Percentiles rank a stretch among this genome's conserved stretches.
phyloP scores from a whole-genome alignment of 768 basidiomycete species.

The Mycena vitilis region DNA sequence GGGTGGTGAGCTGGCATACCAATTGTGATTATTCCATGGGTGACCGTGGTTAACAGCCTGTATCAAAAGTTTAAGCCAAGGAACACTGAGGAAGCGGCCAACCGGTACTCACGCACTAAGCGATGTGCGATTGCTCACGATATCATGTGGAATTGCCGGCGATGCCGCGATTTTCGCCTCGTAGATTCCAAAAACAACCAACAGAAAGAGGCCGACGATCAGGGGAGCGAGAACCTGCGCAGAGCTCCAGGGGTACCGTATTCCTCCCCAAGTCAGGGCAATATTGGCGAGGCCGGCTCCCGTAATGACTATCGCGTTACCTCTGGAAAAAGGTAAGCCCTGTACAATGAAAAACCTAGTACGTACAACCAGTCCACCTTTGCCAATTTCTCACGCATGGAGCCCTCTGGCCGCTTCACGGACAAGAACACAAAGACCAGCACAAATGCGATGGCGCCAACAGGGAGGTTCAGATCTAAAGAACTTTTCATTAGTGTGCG shows the following conservation, averaged over 20 bases:
- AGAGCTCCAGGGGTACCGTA: conserved; percentile 49
- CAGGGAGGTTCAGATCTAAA: conserved; percentile 52
- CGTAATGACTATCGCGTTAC: conserved; percentile 47
- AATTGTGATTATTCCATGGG: conserved; percentile 38
- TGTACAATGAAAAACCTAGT: neutral
- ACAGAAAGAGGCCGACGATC: conserved; percentile 46
- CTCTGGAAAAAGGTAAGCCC: conserved; percentile 35
- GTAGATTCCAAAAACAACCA: conserved; percentile 42
- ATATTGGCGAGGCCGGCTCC: conserved; percentile 45
- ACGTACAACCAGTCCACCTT: conserved; percentile 50
- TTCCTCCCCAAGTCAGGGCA: conserved; percentile 54
- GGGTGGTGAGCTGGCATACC: conserved; percentile 24
- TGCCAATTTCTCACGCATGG: conserved; percentile 42
- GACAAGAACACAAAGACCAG: conserved; percentile 37
- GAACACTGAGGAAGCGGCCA: too few relatives aligned
- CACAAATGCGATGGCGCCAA: conserved; percentile 34
- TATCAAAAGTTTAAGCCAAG: conserved; percentile 2
- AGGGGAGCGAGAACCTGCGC: conserved; percentile 53
- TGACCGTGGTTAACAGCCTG: conserved; percentile 45
- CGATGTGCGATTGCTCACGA: conserved; percentile 51
- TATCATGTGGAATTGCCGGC: conserved; percentile 43
- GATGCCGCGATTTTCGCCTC: conserved; percentile 40
- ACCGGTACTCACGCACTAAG: conserved; percentile 46
- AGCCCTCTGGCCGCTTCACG: conserved; percentile 43
- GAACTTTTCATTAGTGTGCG: too few relatives aligned